A percentile compares a stretch with the other conserved stretches of the same genome.
Evolutionary conservation across 768 basidiomycete species (phyloP).

Genomic region (Rhodotorula diobovata): DNA sequence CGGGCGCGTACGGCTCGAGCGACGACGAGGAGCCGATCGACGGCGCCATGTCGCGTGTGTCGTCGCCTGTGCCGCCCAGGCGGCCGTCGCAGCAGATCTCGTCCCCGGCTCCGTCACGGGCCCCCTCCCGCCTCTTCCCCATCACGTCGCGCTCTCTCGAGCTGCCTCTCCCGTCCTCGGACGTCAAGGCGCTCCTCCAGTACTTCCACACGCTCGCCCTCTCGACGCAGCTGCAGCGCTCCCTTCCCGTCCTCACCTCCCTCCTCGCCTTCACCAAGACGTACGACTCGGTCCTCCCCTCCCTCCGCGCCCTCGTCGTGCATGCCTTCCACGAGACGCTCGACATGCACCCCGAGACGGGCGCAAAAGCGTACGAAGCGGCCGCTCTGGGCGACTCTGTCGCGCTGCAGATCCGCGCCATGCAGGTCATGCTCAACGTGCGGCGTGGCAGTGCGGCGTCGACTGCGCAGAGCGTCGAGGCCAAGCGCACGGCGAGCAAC

Average conservation of each 20-base stretch:
- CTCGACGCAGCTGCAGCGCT: constrained; percentile 82
- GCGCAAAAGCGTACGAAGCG: constrained; percentile 33
- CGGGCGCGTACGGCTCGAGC: constrained; percentile 12
- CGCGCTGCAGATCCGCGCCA: constrained; percentile 29
- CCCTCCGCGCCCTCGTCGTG: constrained; percentile 72
- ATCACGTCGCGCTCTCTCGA: constrained; percentile 57
- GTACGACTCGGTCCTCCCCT: constrained; percentile 60
- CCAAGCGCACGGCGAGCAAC: not conserved
- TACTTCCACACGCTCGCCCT: constrained; percentile 86
- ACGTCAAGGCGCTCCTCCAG: constrained; percentile 80
- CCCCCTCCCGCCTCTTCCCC: constrained; percentile 12
- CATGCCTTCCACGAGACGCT: constrained; percentile 90
- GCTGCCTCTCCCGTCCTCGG: constrained; percentile 81
- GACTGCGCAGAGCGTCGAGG: not conserved
- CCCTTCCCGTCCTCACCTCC: constrained; percentile 80
- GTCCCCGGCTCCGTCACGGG: not conserved
- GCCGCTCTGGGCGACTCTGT: constrained; percentile 27
- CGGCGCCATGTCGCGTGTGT: constrained; percentile 1
- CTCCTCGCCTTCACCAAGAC: constrained; percentile 76
- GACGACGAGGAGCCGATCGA: constrained; percentile 34
- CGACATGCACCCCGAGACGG: not conserved
- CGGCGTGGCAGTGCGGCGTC: not conserved
- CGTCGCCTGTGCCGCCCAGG: not conserved
- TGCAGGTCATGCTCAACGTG: constrained; percentile 27
- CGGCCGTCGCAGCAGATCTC: not conserved